A percentile compares a stretch with the other conserved stretches of the same genome.
These are phyloP conservation scores for Sordaria brevicollis DNA, from an alignment of 495 filamentous ascomycete species.

Conservation along the genomic window DNA sequence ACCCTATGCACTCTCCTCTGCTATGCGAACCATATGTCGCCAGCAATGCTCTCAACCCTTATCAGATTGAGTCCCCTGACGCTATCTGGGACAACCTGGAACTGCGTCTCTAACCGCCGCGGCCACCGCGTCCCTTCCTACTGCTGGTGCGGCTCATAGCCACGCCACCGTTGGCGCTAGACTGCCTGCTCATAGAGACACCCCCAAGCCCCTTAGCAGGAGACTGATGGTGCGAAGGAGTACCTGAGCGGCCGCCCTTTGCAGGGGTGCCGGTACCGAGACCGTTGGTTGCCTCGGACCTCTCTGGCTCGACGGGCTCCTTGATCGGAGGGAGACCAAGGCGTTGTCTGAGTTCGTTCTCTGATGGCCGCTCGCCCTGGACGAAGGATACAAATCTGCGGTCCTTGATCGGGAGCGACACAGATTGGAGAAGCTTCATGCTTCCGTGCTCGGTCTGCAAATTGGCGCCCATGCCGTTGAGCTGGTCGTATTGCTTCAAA, in stretches of 20 bases:
- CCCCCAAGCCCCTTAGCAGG: slow-evolving; percentile 22
- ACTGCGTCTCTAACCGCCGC: slow-evolving; percentile 8
- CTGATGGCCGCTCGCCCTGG: slow-evolving; percentile 31
- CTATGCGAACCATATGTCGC: background rate
- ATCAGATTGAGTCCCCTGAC: background rate
- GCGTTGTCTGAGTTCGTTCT: slow-evolving; percentile 31
- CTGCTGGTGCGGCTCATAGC: slow-evolving; percentile 40
- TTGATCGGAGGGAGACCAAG: slow-evolving; percentile 27
- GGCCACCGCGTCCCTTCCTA: slow-evolving; percentile 22
- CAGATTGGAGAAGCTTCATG: slow-evolving; percentile 32
- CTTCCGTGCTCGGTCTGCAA: slow-evolving; percentile 33
- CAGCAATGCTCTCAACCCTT: background rate
- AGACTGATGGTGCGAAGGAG: slow-evolving; percentile 13
- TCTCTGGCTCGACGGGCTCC: slow-evolving; percentile 22
- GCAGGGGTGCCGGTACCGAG: slow-evolving; percentile 11
- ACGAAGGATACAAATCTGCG: slow-evolving; percentile 28
- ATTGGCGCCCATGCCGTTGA: slow-evolving; percentile 32
- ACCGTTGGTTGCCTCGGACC: background rate
- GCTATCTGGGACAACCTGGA: background rate
- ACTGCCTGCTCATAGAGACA: slow-evolving; percentile 40
- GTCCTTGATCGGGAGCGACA: slow-evolving; percentile 25
- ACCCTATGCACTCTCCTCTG: background rate
- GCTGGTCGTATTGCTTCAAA: slow-evolving; percentile 31
- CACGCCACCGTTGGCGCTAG: slow-evolving; percentile 32
- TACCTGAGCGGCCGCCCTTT: slow-evolving; percentile 16